phyloP scores from a whole-genome alignment of 2,329 filamentous ascomycete species.

The Epichloe glyceriae region DNA sequence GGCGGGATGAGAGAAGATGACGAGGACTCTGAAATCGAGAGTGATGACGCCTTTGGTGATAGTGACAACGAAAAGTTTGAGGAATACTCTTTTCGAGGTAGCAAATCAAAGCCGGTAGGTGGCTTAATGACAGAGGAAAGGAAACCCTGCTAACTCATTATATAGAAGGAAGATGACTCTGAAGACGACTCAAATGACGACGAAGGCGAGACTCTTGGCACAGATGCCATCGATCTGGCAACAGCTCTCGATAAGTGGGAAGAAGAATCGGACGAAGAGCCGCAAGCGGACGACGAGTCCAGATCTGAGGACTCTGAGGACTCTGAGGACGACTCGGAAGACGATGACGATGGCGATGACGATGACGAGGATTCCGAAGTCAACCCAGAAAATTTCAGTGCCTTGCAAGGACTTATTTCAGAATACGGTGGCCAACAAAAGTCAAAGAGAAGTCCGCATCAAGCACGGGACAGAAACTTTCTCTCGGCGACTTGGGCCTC shows the following conservation, averaged over 20 bases:
- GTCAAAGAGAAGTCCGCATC: constrained; percentile 29
- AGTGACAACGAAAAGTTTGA: constrained; percentile 80
- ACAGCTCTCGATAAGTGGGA: constrained; percentile 43
- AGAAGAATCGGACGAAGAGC: constrained; percentile 34
- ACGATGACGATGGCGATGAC: constrained; percentile 31
- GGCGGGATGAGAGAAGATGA: constrained; percentile 46
- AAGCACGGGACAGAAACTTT: constrained; percentile 53
- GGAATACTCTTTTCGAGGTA: constrained; percentile 48
- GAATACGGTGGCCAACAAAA: constrained; percentile 52
- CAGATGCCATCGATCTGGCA: constrained; percentile 46
- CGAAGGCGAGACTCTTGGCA: constrained; percentile 44
- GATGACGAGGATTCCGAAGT: constrained; percentile 26
- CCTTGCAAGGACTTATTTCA: constrained; percentile 56
- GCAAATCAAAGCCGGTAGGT: constrained; percentile 21
- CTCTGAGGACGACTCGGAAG: constrained; percentile 29
- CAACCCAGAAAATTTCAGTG: constrained; percentile 45
- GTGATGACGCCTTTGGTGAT: constrained; percentile 72
- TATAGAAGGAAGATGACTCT: constrained; percentile 10
- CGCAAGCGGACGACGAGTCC: constrained; percentile 30
- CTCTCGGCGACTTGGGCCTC: constrained; percentile 60
- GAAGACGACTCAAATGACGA: constrained; percentile 48
- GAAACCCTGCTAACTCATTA: not conserved
- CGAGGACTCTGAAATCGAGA: constrained; percentile 52
- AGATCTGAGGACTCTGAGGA: constrained; percentile 29
- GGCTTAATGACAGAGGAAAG: not conserved